phyloP scores from a whole-genome alignment of 2,329 filamentous ascomycete genomes.

The Thelonectria olida region DNA sequence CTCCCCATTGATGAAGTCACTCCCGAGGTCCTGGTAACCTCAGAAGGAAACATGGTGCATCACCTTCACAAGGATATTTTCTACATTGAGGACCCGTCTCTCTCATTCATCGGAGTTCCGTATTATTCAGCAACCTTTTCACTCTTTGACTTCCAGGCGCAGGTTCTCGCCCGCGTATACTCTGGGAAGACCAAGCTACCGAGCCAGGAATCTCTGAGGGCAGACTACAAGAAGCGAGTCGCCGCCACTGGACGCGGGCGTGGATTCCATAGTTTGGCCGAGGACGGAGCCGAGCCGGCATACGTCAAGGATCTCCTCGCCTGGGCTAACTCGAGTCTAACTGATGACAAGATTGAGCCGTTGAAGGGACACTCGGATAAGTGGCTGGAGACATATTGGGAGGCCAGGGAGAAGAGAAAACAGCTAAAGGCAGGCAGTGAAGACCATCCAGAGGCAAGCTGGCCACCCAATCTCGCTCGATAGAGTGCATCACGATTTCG shows the following conservation, averaged over 20 bases:
- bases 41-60: conserved; percentile 69
- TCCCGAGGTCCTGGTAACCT: conserved; percentile 65
- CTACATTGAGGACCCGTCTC: conserved; percentile 72
- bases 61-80: conserved; percentile 78
- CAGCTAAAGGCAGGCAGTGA: conserved; percentile 17
- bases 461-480: conserved; percentile 7
- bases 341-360: conserved; percentile 9
- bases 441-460: conserved; percentile 24
- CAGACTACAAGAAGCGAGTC: conserved; percentile 37
- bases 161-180: conserved; percentile 66
- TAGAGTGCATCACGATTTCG: neutral
- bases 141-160: conserved; percentile 75
- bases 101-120: conserved; percentile 71
- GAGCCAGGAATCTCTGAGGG: neutral
- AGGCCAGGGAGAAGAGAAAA: conserved; percentile 22
- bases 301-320: conserved; percentile 36
- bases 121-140: conserved; percentile 75
- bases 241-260: conserved; percentile 29
- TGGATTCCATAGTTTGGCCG: conserved; percentile 38
- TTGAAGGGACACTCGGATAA: conserved; percentile 23
- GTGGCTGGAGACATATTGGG: conserved; percentile 29
- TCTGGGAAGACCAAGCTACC: conserved; percentile 53
- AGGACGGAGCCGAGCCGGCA: conserved; percentile 30
- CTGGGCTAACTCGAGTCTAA: conserved; percentile 31
- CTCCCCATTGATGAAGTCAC: conserved; percentile 55